phyloP scores from a whole-genome alignment of 2,329 filamentous ascomycete species.

The Botrytis cinerea region DNA sequence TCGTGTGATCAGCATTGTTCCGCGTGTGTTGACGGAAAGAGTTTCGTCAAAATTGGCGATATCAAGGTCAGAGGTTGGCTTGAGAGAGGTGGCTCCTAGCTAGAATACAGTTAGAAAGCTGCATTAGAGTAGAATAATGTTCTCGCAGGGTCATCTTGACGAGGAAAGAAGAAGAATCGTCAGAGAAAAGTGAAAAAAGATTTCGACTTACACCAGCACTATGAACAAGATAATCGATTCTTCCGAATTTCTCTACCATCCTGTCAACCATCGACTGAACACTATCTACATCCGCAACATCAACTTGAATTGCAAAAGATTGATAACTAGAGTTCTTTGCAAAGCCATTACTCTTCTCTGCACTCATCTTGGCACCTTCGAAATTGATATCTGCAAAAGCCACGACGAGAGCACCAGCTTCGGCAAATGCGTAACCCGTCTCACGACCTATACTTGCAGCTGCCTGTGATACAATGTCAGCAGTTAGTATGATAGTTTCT shows the following conservation, averaged over 20 bases:
- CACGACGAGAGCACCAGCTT: not conserved
- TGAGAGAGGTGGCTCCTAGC: not conserved
- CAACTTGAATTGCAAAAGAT: too few relatives aligned
- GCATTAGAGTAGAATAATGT: too few relatives aligned
- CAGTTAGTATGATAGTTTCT: not conserved
- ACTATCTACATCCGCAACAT: not conserved
- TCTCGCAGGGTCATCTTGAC: not conserved
- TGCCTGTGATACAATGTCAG: not conserved
- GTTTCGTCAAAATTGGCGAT: not conserved
- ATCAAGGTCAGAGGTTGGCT: not conserved
- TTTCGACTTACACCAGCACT: not conserved
- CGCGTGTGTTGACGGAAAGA: too few relatives aligned
- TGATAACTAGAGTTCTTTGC: not conserved
- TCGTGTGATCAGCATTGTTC: not conserved
- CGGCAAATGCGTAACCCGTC: not conserved
- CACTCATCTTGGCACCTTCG: not conserved
- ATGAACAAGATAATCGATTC: slow-evolving; percentile 1
- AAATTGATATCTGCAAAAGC: not conserved
- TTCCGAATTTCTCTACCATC: not conserved
- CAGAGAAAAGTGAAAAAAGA: not conserved
- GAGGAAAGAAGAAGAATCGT: not conserved
- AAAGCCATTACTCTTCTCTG: slow-evolving; percentile 3
- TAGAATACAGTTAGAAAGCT: not conserved
- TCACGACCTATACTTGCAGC: not conserved
- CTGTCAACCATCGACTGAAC: slow-evolving; percentile 1